Percentiles rank a stretch among this genome's conserved stretches.
Conservation (phyloP, 1,139 yeast genomes). For the Kurtzmaniella quercitrusa region DNA sequence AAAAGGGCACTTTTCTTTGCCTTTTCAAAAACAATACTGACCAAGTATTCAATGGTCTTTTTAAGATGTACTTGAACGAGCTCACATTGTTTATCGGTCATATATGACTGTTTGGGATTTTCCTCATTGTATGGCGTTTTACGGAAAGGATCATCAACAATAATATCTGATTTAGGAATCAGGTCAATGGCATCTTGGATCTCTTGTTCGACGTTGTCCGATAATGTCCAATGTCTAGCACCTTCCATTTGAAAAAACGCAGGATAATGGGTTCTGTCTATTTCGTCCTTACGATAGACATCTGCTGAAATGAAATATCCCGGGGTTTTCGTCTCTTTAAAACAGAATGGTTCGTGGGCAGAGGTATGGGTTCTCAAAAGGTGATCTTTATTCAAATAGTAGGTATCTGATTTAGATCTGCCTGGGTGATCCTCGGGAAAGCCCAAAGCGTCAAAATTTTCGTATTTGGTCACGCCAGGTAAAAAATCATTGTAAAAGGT, state of each 20-base stretch:
- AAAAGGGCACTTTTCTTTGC: conserved; percentile 65
- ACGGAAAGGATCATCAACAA: conserved; percentile 71
- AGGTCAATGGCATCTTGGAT: conserved; percentile 56
- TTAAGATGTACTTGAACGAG: conserved; percentile 76
- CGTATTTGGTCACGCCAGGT: conserved; percentile 77
- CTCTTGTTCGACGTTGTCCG: conserved; percentile 34
- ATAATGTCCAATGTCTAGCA: conserved; percentile 76
- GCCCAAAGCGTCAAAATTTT: conserved; percentile 88
- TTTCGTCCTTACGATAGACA: conserved; percentile 92
- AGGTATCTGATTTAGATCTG: conserved; percentile 87
- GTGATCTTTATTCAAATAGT: conserved; percentile 70
- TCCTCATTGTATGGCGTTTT: conserved; percentile 44
- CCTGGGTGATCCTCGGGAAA: conserved; percentile 95
- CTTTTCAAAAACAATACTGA: conserved; percentile 76
- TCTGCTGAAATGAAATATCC: conserved; percentile 95
- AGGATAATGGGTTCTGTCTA: conserved; percentile 94
- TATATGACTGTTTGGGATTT: conserved; percentile 79
- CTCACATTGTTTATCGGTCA: conserved; percentile 65
- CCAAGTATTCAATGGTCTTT: conserved; percentile 77
- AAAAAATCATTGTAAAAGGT: conserved; percentile 76
- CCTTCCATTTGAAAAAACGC: conserved; percentile 99
- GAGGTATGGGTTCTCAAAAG: conserved; percentile 91
- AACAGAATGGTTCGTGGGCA: conserved; percentile 91
- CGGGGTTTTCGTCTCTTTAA: conserved; percentile 56
- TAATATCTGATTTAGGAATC: conserved; percentile 63